These are phyloP conservation scores for Mucor plumbeus DNA, from an alignment of 371 early-diverging fungal species.

Conservation along the genomic window DNA sequence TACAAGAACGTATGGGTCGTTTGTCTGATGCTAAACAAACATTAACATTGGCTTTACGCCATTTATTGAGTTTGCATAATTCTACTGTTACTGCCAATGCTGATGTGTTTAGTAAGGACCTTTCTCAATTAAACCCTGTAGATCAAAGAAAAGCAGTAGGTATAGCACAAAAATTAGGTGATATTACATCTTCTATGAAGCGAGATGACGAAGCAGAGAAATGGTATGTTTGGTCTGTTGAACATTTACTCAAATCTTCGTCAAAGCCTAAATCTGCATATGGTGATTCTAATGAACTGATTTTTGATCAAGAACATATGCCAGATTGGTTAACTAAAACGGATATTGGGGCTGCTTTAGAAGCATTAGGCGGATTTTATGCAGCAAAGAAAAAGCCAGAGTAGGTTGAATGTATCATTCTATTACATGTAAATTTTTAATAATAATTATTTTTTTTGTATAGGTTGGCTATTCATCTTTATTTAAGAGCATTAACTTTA, in stretches of 20 bases:
- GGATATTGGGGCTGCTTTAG: constrained; percentile 64
- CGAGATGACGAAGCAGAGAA: constrained; percentile 63
- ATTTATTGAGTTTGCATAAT: constrained; percentile 30
- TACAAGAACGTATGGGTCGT: constrained; percentile 57
- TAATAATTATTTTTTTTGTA: neutral
- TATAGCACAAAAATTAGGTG: constrained; percentile 67
- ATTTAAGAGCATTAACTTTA: constrained; percentile 60
- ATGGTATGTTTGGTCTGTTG: constrained; percentile 69
- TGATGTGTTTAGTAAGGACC: constrained; percentile 20
- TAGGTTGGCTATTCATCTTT: constrained; percentile 66
- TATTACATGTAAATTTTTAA: neutral
- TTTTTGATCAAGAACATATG: constrained; percentile 62
- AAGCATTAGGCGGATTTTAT: constrained; percentile 64
- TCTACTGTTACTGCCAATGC: neutral
- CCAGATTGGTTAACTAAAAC: constrained; percentile 65
- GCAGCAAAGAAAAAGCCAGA: constrained; percentile 54
- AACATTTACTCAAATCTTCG: constrained; percentile 49
- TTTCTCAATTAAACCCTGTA: constrained; percentile 12
- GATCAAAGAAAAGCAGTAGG: constrained; percentile 58
- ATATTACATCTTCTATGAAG: constrained; percentile 48
- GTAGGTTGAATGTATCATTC: constrained; percentile 33
- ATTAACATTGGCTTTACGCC: constrained; percentile 52
- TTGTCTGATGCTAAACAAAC: constrained; percentile 60
- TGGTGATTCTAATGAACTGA: constrained; percentile 35
- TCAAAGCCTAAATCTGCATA: constrained; percentile 40